These are phyloP conservation scores for Chrysoporthe austroafricana DNA, from an alignment of 2,329 filamentous ascomycete genomes.

Conservation along the genomic window DNA sequence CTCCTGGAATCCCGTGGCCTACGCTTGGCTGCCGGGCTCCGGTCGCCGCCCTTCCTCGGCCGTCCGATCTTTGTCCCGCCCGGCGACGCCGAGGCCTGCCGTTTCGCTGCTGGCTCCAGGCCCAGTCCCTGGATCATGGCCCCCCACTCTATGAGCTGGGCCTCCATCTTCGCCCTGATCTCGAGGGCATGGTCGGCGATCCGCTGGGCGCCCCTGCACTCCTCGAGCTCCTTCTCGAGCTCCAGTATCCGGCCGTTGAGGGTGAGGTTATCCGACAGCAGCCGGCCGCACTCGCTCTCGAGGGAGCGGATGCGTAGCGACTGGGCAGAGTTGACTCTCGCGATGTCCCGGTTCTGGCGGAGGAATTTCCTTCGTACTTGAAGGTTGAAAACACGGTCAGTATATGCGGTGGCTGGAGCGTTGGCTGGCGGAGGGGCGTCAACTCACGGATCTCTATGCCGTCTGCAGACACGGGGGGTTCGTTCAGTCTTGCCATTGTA, in stretches of 20 bases:
- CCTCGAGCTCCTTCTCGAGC: conserved; percentile 69
- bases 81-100: conserved; percentile 41
- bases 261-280: conserved; percentile 79
- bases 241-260: conserved; percentile 72
- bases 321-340: conserved; percentile 76
- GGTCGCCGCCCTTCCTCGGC: conserved; percentile 47
- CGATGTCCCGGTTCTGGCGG: conserved; percentile 83
- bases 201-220: conserved; percentile 61
- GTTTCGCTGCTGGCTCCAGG: conserved; percentile 59
- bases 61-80: conserved; percentile 46
- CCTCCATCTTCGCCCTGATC: conserved; percentile 73
- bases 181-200: conserved; percentile 68
- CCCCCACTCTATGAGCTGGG: conserved; percentile 72
- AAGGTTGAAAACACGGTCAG: conserved; percentile 30
- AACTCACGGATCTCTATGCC: conserved; percentile 72
- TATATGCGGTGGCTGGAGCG: conserved; percentile 12
- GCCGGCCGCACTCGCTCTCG: conserved; percentile 73
- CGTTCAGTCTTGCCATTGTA: conserved; percentile 80
- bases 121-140: conserved; percentile 69
- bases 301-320: conserved; percentile 76
- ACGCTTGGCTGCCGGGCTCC: conserved; percentile 59
- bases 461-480: conserved; percentile 69
- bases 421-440: conserved; percentile 23
- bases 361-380: conserved; percentile 80
- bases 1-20: conserved; percentile 58